These are phyloP conservation scores for Teratosphaeria zuluensis DNA, from an alignment of 2,329 filamentous ascomycete genomes.

Conservation along the genomic window DNA sequence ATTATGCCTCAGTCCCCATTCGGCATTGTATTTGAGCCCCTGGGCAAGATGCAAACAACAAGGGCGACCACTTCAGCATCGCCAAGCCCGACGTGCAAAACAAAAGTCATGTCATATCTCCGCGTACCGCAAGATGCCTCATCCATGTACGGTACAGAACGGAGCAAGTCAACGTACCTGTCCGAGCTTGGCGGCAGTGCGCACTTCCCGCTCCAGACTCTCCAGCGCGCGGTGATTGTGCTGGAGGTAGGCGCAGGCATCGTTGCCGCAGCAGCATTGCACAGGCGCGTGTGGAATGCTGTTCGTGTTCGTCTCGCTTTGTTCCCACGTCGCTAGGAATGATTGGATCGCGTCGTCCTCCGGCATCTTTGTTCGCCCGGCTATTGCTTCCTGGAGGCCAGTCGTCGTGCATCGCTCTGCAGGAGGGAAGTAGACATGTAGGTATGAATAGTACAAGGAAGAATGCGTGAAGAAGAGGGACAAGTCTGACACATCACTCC, in stretches of 20 bases:
- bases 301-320: background rate
- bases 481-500: background rate
- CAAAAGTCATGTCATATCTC: background rate
- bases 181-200: constrained; percentile 75
- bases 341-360: constrained; percentile 8
- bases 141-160: background rate
- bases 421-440: background rate
- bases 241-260: constrained; percentile 68
- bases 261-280: constrained; percentile 73
- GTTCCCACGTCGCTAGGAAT: constrained; percentile 6
- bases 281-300: constrained; percentile 7
- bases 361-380: constrained; percentile 3
- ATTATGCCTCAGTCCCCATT: background rate
- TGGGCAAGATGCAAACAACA: background rate
- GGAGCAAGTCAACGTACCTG: constrained; percentile 58
- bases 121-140: background rate
- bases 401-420: background rate
- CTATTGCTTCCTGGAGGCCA: background rate
- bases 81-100: background rate
- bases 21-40: background rate
- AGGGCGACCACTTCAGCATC: background rate
- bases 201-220: constrained; percentile 77
- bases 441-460: background rate
- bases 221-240: constrained; percentile 72
- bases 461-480: background rate